Conservation (phyloP, 2,329 filamentous ascomycete species). For the Cylindrodendrum hubeiense region DNA sequence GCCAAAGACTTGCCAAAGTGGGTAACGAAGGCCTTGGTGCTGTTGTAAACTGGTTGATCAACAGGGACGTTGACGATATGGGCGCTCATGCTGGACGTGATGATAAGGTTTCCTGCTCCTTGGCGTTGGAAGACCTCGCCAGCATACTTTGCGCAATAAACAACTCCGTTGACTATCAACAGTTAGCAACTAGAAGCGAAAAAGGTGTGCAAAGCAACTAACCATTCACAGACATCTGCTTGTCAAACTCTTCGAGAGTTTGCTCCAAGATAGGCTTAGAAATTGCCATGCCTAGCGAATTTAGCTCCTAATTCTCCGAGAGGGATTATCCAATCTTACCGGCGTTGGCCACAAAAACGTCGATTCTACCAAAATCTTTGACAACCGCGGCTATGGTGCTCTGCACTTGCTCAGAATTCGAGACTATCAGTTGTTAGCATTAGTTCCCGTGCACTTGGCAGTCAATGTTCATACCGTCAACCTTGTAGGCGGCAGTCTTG, state of each 20-base stretch:
- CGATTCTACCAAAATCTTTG: conserved; percentile 42
- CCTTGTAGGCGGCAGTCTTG: conserved; percentile 56
- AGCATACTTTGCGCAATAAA: conserved; percentile 56
- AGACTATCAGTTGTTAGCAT: conserved; percentile 49
- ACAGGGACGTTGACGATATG: conserved; percentile 62
- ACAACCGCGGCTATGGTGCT: conserved; percentile 31
- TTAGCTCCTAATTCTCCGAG: conserved; percentile 53
- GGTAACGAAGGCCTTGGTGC: conserved; percentile 63
- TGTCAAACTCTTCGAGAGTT: conserved; percentile 62
- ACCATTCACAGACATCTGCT: conserved; percentile 67
- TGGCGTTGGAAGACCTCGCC: conserved; percentile 56
- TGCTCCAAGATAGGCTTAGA: conserved; percentile 68
- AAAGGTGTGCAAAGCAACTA: conserved; percentile 25
- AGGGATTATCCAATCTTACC: conserved; percentile 40
- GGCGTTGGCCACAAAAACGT: conserved; percentile 43
- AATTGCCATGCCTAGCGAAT: conserved; percentile 57
- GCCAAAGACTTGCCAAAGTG: conserved; percentile 66
- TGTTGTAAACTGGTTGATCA: conserved; percentile 66
- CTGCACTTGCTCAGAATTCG: conserved; percentile 48
- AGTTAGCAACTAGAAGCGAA: not conserved
- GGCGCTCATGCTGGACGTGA: conserved; percentile 60
- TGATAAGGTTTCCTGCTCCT: conserved; percentile 60
- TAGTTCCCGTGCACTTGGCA: not conserved
- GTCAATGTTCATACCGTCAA: conserved; percentile 49
- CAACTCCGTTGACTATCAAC: conserved; percentile 56